phyloP scores from a whole-genome alignment of 2,329 filamentous ascomycete species.

The Chaetomiaceae sp. region DNA sequence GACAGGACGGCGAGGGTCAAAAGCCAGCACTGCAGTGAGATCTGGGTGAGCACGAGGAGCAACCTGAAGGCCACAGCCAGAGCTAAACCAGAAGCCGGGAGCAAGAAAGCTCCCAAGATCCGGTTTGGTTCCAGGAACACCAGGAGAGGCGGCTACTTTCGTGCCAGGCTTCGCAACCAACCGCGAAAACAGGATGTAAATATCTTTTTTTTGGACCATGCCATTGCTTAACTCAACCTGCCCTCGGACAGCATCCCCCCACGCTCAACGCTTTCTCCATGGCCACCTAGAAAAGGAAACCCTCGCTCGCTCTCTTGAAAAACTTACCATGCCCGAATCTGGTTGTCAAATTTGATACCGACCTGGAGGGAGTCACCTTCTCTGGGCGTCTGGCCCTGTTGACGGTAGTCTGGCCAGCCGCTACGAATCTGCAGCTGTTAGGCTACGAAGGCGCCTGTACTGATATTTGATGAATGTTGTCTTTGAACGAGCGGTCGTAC shows the following conservation, averaged over 20 bases:
- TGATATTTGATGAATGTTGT: background rate
- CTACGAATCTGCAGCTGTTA: background rate
- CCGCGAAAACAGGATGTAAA: too few relatives aligned
- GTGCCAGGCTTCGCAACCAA: too few relatives aligned
- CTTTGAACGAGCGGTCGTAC: background rate
- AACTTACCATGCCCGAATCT: background rate
- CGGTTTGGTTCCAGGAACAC: too few relatives aligned
- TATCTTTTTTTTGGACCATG: background rate
- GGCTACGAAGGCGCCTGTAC: background rate
- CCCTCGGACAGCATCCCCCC: background rate
- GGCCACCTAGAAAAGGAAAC: background rate
- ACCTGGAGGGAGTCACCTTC: background rate
- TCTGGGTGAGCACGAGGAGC: too few relatives aligned
- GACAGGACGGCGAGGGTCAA: too few relatives aligned
- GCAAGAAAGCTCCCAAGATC: too few relatives aligned
- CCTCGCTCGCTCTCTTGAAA: background rate
- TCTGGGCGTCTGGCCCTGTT: background rate
- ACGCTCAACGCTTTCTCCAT: background rate
- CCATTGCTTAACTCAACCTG: background rate
- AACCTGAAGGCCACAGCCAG: too few relatives aligned
- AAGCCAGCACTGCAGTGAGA: too few relatives aligned
- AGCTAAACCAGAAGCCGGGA: too few relatives aligned
- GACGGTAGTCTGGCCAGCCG: background rate
- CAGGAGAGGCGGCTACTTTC: too few relatives aligned
- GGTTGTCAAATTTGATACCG: background rate